phyloP scores from a whole-genome alignment of 768 basidiomycete genomes.

The Leccinum rimulosum region DNA sequence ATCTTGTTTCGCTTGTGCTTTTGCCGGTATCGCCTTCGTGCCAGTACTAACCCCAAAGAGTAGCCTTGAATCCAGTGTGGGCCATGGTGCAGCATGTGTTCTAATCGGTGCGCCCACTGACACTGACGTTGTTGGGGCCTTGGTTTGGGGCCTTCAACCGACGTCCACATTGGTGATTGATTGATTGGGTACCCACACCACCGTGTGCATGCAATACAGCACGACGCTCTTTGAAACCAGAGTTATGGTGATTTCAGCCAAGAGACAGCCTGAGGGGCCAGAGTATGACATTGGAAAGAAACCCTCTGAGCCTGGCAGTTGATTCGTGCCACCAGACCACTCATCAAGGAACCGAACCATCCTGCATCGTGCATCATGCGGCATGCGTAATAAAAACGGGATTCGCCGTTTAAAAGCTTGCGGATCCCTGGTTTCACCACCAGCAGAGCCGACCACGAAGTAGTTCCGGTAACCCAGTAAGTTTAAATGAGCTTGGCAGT shows the following conservation, averaged over 20 bases:
- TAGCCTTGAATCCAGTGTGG: too few species aligned
- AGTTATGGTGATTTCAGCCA: not conserved
- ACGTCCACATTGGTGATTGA: conserved; percentile 38
- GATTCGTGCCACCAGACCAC: not conserved
- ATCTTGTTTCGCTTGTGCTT: conserved; percentile 16
- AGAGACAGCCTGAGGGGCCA: not conserved
- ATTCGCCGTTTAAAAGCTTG: not conserved
- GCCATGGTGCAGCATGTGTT: conserved; percentile 20
- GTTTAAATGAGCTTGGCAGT: not conserved
- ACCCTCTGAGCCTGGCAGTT: not conserved
- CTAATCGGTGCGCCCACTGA: conserved; percentile 27
- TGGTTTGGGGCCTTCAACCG: conserved; percentile 21
- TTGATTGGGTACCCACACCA: conserved; percentile 37
- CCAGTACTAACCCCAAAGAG: too few species aligned
- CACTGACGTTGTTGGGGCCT: conserved; percentile 23
- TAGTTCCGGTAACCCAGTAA: not conserved
- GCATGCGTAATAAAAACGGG: conserved; percentile 4
- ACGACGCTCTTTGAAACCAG: conserved; percentile 26
- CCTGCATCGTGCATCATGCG: not conserved
- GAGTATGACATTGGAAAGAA: not conserved
- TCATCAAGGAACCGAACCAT: not conserved
- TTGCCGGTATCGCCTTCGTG: conserved; percentile 22
- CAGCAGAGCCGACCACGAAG: not conserved
- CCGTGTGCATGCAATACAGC: conserved; percentile 22
- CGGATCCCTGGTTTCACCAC: not conserved